phyloP scores from a whole-genome alignment of 140 eudicot genomes.

The Ambrosia hybrid region DNA sequence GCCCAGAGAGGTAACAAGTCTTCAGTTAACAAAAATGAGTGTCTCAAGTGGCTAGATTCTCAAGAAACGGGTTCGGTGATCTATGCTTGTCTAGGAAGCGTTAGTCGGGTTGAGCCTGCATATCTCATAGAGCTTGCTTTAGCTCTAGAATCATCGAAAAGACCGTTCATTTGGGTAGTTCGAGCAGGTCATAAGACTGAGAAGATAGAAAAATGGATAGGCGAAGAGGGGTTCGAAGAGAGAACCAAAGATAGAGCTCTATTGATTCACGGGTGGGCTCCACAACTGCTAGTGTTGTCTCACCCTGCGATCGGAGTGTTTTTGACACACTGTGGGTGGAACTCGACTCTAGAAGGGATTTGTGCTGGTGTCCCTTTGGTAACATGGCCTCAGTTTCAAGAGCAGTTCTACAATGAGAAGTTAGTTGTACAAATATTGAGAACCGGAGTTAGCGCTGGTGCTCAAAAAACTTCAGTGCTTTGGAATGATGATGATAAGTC shows the following conservation, averaged over 20 bases:
- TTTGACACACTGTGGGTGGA: conserved; percentile 61
- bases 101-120: conserved; percentile 31
- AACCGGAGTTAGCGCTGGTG: conserved; percentile 45
- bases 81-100: conserved; percentile 47
- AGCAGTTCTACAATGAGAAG: conserved; percentile 54
- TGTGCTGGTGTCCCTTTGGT: conserved; percentile 50
- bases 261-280: conserved; percentile 56
- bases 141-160: conserved; percentile 38
- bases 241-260: conserved; percentile 41
- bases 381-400: conserved; percentile 55
- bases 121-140: conserved; percentile 46
- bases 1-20: conserved; percentile 50
- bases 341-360: conserved; percentile 45
- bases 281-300: conserved; percentile 40
- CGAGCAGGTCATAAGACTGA: conserved; percentile 37
- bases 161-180: conserved; percentile 46
- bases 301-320: conserved; percentile 45
- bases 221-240: conserved; percentile 37
- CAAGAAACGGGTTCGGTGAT: conserved; percentile 36
- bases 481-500: conserved; percentile 38
- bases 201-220: conserved; percentile 41
- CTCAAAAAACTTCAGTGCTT: conserved; percentile 25
- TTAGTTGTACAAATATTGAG: conserved; percentile 35
- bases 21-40: conserved; percentile 33
- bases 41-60: conserved; percentile 53